Base-by-base conservation (phyloP, 1,139 yeast species). In the Candida anutae region DNA sequence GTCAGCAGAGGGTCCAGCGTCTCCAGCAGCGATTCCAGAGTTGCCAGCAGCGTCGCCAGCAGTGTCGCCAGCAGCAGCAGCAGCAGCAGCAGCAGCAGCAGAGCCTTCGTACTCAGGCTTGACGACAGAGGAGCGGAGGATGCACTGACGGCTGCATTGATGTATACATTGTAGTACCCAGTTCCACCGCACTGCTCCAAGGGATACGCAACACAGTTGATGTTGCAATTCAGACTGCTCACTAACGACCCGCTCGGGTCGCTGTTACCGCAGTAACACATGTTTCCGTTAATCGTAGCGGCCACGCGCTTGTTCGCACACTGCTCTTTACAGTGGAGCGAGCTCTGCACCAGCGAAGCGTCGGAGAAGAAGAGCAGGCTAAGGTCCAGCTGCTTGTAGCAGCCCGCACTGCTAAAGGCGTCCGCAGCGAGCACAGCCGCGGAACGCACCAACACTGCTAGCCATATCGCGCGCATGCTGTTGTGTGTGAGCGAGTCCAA, bases 101-200 rank as follows among this genome's bases (percentile, higher is more conserved):
- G 19, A 11, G 27, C 17, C 6, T 11, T 8, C 12, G 18, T 5
- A 10, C 23, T 13, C 11, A 30, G n/a, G 27, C 31, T 22, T 23
- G 35, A 21, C 32, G 38, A 21, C 15, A 44, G 21, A 11, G 43
- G 21, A 5, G 44, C 23, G 2, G 49, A 21, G n/a, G n/a, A n/a
- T n/a, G 41, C 51, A 3, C 39, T 41, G 5, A 45, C 51, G 26
- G 54, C 62, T 11, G 55, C 48, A 38, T 66, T 61, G 11, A 47
- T 43, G 38, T 63, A 76, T 8, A 79, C 72, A 28, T 69, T 57
- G 40, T 68, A 65, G 38, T 66, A 69, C 15, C 50, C 52, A 23
- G 40, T 25, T n/a, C 84, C 84, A 41, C 90, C 90, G 53, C 90
- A 80, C 14, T 49, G 61, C 35, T 74, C 78, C 6, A 40, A 33